A percentile compares a stretch with the other conserved stretches of the same genome.
Evolutionary conservation across 2,329 filamentous ascomycete genomes (phyloP).

Genomic region (Botrytis aclada): DNA sequence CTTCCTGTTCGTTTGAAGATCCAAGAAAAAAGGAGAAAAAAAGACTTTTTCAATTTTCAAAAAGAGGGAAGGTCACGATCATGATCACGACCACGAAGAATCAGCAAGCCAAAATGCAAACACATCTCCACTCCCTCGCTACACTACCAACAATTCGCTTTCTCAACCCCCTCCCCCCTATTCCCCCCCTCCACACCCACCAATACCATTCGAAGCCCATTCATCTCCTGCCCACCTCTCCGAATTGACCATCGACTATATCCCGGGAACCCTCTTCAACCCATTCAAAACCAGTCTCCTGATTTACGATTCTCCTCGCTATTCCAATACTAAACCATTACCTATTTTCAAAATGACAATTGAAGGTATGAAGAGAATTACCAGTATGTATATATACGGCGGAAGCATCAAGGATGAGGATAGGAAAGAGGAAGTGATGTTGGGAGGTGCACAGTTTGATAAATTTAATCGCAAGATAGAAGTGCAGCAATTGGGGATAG

Average conservation of each 20-base stretch:
- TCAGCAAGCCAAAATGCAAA: accelerated
- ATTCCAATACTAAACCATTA: neutral
- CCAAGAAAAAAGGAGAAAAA: neutral
- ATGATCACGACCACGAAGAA: neutral
- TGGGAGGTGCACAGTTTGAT: neutral
- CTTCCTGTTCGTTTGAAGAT: neutral
- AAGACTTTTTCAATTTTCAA: neutral
- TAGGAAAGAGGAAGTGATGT: neutral
- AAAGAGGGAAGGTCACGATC: neutral
- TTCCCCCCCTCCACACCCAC: neutral
- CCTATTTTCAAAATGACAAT: neutral
- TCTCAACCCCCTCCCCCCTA: neutral
- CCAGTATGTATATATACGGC: neutral
- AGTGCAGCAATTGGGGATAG: neutral
- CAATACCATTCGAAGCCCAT: neutral
- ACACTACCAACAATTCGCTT: neutral
- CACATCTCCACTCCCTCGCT: neutral
- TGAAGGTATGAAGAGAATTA: neutral
- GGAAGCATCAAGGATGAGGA: neutral
- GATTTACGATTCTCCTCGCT: neutral
- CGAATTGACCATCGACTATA: neutral
- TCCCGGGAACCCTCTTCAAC: neutral
- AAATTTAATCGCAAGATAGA: neutral
- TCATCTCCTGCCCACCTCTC: neutral
- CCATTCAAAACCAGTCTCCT: neutral